Evolutionary conservation across 176 grass and related monocot species (phyloP).

Genomic region (Oryza brachyantha): DNA sequence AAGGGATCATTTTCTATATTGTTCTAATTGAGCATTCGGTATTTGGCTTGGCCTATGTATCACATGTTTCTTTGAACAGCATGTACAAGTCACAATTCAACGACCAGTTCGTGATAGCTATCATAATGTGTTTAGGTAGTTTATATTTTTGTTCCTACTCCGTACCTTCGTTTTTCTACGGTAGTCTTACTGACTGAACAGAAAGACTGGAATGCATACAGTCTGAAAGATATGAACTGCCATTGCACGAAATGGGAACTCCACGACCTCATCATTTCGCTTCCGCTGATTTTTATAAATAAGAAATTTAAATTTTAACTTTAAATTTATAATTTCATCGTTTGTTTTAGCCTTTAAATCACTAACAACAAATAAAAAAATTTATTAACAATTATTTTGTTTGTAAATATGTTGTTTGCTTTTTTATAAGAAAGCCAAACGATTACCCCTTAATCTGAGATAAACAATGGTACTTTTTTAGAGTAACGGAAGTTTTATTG

Average conservation of each 20-base stretch:
- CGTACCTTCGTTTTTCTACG: background rate
- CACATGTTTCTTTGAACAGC: constrained; percentile 20
- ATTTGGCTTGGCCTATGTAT: background rate
- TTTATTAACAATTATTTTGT: no score
- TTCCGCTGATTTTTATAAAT: no score
- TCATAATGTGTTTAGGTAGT: background rate
- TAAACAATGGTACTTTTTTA: no score
- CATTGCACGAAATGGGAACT: background rate
- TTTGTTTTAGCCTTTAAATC: no score
- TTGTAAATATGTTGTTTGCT: no score
- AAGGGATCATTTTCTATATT: background rate
- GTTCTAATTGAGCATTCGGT: background rate
- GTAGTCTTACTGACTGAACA: background rate
- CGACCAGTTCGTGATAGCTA: background rate
- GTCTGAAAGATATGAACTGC: background rate
- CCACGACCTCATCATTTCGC: no score
- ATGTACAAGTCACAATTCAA: constrained; percentile 2
- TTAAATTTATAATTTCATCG: no score
- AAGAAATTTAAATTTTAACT: no score
- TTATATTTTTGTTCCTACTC: background rate
- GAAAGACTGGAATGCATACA: background rate
- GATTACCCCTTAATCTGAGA: no score
- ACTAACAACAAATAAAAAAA: no score
- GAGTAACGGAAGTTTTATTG: no score
- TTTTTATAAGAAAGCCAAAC: no score